phyloP scores from a whole-genome alignment of 495 filamentous ascomycete species.

The Podospora pseudoanserina region DNA sequence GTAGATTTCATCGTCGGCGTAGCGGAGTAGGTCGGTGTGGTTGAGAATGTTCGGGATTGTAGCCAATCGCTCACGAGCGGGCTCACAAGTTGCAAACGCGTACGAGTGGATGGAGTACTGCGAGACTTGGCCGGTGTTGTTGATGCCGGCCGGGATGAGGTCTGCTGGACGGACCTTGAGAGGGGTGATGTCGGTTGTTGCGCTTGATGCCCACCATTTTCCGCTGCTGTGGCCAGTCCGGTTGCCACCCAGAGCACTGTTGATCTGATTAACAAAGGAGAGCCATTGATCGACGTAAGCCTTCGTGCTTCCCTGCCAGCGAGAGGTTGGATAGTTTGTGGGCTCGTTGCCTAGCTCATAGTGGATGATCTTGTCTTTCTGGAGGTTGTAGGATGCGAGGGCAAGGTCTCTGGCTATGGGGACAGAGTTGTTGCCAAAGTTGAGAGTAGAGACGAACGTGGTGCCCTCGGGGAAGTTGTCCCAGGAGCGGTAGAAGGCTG shows the following conservation, averaged over 20 bases:
- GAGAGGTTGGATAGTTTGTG: constrained; percentile 23
- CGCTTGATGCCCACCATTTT: constrained; percentile 23
- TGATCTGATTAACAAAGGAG: constrained; percentile 17
- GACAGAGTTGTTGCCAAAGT: constrained; percentile 26
- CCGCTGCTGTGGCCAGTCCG: constrained; percentile 6
- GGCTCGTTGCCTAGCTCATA: constrained; percentile 29
- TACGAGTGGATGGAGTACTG: constrained; percentile 35
- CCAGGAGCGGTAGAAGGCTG: constrained; percentile 24
- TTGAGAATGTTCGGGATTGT: constrained; percentile 31
- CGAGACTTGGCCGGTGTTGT: constrained; percentile 21
- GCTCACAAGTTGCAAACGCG: constrained; percentile 33
- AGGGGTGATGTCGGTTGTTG: constrained; percentile 22
- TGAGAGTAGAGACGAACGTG: constrained; percentile 24
- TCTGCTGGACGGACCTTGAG: constrained; percentile 21
- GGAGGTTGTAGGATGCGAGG: constrained; percentile 15
- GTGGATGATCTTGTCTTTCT: constrained; percentile 23
- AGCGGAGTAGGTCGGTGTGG: constrained; percentile 23
- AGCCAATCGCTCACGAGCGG: constrained; percentile 24
- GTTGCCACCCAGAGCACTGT: constrained; percentile 1
- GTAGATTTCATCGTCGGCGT: constrained; percentile 24
- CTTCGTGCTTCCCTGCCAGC: constrained; percentile 22
- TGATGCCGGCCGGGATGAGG: constrained; percentile 27
- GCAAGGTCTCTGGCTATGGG: constrained; percentile 19
- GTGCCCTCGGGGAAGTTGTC: constrained; percentile 24
- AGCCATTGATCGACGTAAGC: constrained; percentile 23